Percentiles rank a stretch among this genome's conserved stretches.
phyloP scores from a whole-genome alignment of 129 eudicot genomes.

The Rutidosis leptorrhynchoides region DNA sequence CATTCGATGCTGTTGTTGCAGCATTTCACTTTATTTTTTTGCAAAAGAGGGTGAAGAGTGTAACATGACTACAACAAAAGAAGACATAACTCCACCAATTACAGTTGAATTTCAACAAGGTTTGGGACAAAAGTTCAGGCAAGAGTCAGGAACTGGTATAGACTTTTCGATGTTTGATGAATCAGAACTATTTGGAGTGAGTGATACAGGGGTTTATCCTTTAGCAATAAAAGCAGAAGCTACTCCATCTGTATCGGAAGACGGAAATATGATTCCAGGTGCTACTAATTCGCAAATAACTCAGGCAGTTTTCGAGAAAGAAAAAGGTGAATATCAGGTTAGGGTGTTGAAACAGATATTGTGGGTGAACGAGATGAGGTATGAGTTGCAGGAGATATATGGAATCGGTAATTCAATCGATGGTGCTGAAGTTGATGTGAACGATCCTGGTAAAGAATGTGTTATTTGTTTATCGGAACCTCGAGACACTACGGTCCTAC shows the following conservation, averaged over 20 bases:
- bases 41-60: conserved; percentile 98
- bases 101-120: conserved; percentile 75
- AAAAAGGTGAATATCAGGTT: conserved; percentile 67
- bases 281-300: conserved; percentile 76
- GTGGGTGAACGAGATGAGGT: conserved; percentile 80
- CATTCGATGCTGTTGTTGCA: too few species aligned
- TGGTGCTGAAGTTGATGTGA: conserved; percentile 63
- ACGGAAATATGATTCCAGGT: conserved; percentile 43
- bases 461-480: conserved; percentile 98
- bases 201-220: conserved; percentile 70
- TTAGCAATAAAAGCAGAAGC: conserved; percentile 92
- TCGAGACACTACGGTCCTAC: conserved; percentile 90
- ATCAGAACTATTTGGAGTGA: conserved; percentile 47
- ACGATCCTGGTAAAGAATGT: conserved; percentile 97
- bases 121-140: conserved; percentile 80
- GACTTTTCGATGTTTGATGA: conserved; percentile 68
- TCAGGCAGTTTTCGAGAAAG: conserved; percentile 83
- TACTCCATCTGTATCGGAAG: conserved; percentile 39
- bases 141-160: conserved; percentile 82
- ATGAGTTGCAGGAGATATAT: conserved; percentile 87
- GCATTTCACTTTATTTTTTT: conserved; percentile 79
- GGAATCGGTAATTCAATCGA: conserved; percentile 95
- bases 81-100: conserved; percentile 55
- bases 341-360: conserved; percentile 78
- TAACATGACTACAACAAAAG: conserved; percentile 60